phyloP scores from a whole-genome alignment of 208 protist genomes.

The Crithidia sp. region DNA sequence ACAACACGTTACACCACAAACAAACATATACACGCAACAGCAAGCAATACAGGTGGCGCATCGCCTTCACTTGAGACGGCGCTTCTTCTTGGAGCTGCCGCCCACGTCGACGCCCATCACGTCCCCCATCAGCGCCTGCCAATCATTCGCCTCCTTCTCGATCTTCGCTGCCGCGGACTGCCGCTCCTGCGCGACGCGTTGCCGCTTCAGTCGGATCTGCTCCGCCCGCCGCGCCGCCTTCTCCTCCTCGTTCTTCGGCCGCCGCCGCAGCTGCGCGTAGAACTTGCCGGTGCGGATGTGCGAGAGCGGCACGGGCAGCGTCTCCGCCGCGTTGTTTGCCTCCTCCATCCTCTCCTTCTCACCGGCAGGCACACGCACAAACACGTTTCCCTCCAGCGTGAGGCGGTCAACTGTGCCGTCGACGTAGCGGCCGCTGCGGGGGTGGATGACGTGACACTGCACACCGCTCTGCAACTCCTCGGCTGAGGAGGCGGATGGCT shows the following conservation, averaged over 20 bases:
- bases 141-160: slow-evolving; percentile 72
- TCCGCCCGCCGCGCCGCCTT: slow-evolving; percentile 41
- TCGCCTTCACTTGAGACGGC: slow-evolving; percentile 4
- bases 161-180: slow-evolving; percentile 50
- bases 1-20: background rate
- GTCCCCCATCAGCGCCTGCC: slow-evolving; percentile 69
- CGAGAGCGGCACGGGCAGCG: slow-evolving; percentile 67
- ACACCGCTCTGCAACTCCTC: slow-evolving; percentile 48
- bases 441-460: slow-evolving; percentile 76
- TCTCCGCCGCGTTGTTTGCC: background rate
- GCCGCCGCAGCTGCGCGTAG: slow-evolving; percentile 65
- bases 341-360: slow-evolving; percentile 14
- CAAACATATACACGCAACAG: slow-evolving; percentile 10
- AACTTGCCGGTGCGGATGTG: slow-evolving; percentile 63
- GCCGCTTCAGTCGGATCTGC: slow-evolving; percentile 51
- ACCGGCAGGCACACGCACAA: slow-evolving; percentile 38
- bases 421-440: slow-evolving; percentile 42
- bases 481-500: slow-evolving; percentile 23
- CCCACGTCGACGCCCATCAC: slow-evolving; percentile 40
- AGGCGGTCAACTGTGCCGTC: slow-evolving; percentile 62
- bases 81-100: slow-evolving; percentile 17
- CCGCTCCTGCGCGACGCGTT: slow-evolving; percentile 47
- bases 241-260: slow-evolving; percentile 51
- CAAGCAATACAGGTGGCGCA: background rate
- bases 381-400: slow-evolving; percentile 69